Percentiles rank a stretch among this genome's conserved stretches.
These are phyloP conservation scores for Apiospora phragmitis DNA, from an alignment of 2,329 filamentous ascomycete species.

Conservation along the genomic window DNA sequence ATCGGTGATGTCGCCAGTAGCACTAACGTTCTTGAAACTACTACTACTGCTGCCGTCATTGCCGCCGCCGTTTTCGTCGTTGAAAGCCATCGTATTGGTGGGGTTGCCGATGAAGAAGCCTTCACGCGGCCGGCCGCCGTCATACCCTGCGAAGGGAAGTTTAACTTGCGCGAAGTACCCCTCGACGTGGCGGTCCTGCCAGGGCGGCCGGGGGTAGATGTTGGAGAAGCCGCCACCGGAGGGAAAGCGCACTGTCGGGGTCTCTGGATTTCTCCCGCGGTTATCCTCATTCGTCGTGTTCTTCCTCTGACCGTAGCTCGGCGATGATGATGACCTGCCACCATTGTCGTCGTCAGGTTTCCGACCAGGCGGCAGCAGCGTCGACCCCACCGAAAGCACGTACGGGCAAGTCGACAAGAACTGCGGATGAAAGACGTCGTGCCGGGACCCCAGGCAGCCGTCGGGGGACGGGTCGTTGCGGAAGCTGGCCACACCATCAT, in stretches of 20 bases:
- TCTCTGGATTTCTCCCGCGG: background rate
- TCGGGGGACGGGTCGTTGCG: conserved; percentile 23
- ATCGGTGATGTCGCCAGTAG: background rate
- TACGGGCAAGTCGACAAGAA: conserved; percentile 52
- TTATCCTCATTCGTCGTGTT: conserved; percentile 13
- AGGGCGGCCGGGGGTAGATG: conserved; percentile 30
- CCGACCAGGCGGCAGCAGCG: conserved; percentile 21
- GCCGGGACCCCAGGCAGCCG: conserved; percentile 38
- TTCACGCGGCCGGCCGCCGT: conserved; percentile 20
- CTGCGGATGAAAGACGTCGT: conserved; percentile 47
- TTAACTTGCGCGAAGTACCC: conserved; percentile 26
- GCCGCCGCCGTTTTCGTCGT: background rate
- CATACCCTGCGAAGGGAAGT: conserved; percentile 32
- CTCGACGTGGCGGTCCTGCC: conserved; percentile 28
- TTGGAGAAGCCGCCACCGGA: conserved; percentile 37
- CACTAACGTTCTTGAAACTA: too few species aligned
- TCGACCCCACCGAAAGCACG: conserved; percentile 46
- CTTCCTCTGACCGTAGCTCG: background rate
- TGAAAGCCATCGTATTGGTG: background rate
- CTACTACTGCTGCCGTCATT: too few species aligned
- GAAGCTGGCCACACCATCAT: conserved; percentile 45
- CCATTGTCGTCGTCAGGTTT: background rate
- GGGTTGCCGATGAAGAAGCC: background rate
- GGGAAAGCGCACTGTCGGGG: conserved; percentile 21
- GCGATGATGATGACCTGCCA: background rate